phyloP scores from a whole-genome alignment of 441 rosid genomes.

The Omphalea diandra region DNA sequence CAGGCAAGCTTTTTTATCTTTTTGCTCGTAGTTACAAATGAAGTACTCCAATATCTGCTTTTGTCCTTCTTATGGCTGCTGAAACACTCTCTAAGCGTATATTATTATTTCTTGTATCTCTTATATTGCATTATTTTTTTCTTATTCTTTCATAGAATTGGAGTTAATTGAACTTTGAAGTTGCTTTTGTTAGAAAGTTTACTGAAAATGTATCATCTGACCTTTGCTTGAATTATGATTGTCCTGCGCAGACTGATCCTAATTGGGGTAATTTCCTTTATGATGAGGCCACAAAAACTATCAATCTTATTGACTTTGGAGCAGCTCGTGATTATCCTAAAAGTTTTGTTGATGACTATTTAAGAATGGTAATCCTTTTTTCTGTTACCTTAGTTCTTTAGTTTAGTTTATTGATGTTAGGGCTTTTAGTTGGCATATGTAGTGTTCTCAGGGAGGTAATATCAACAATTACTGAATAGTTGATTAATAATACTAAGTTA shows the following conservation, averaged over 20 bases:
- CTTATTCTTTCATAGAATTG: no score
- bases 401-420: not conserved
- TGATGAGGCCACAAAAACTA: conserved; percentile 57
- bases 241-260: conserved; percentile 76
- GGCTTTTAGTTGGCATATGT: not conserved
- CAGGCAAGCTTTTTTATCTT: conserved; percentile 39
- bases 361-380: conserved; percentile 66
- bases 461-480: no score
- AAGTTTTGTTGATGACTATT: conserved; percentile 77
- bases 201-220: not conserved
- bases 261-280: conserved; percentile 95
- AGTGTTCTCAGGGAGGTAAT: not conserved
- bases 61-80: not conserved
- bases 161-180: not conserved
- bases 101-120: not conserved
- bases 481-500: not conserved
- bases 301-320: conserved; percentile 94
- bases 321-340: conserved; percentile 91
- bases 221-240: conserved; percentile 4
- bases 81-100: not conserved
- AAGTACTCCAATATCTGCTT: not conserved
- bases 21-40: not conserved
- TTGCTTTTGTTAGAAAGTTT: not conserved
- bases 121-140: conserved; percentile 6
- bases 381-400: not conserved